Evolutionary conservation across 2,329 filamentous ascomycete genomes (phyloP), one percentile per base, ranked within the genome.

Genomic region (Coleophoma cylindrospora): DNA sequence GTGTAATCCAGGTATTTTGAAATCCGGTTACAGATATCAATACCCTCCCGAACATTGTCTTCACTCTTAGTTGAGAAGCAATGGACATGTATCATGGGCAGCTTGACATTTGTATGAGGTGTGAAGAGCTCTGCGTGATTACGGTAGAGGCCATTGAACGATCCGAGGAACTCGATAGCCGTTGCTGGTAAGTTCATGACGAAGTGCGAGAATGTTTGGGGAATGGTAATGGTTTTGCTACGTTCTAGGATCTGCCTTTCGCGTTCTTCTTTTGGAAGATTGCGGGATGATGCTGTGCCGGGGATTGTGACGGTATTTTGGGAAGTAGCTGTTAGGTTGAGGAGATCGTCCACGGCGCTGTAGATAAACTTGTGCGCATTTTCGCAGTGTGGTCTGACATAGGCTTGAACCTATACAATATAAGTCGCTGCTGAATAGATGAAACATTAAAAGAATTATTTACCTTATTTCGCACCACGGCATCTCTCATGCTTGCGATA

Each of bases 141-240:
- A n/a, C 79, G 71, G 65, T 96, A 97, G 14, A 96, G 69, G 4
- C 94, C 92, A 17, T 83, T 80, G 74, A 91, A 95, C 74, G 61
- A 64, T 49, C 75, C 74, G 19, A 96, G 76, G 66, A 99, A 99
- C 51, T 87, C 84, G 53, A 94, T 85, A 1, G 94, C 92, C 1
- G 84, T 87, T 1, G 91, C 94, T 1, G 94, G 94, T 14, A 99
- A 84, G 70, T 99, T 99, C 89, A 99, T 96, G 57, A 97, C 87
- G 67, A 91, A 99, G 72, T 97, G 94, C n/a, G 84, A 79, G 65
- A 97, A 89, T 36, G 85, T 84, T 2, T 77, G 77, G 2, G 92
- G 92, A 43, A 91, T 75, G 11, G 74, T 71, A 27, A 82, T 64
- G 21, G 68, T 66, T 48, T 66, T 61, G 4, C 70, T 70, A 3